A percentile compares a stretch with the other conserved stretches of the same genome.
These are phyloP conservation scores for Vicia faba DNA, from an alignment of 306 rosid species.

Conservation along the genomic window DNA sequence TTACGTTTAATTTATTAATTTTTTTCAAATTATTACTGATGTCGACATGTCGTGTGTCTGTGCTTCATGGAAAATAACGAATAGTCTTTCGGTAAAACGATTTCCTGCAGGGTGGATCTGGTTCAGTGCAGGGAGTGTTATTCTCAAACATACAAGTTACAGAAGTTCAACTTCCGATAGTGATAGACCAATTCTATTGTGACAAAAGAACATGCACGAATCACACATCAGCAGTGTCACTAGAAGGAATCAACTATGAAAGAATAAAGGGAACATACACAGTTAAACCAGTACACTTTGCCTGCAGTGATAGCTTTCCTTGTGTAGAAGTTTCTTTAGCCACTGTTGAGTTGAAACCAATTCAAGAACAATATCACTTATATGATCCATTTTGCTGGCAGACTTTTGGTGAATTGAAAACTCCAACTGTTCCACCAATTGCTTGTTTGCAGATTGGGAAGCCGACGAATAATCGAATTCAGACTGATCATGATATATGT, in stretches of 20 bases:
- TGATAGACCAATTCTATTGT: conserved; percentile 93
- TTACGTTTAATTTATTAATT: no score
- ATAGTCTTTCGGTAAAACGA: background rate
- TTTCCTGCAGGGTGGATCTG: conserved; percentile 82
- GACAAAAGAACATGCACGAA: conserved; percentile 77
- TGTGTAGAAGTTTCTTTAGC: conserved; percentile 83
- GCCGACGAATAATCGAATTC: conserved; percentile 74
- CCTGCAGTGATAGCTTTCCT: conserved; percentile 92
- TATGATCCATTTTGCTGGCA: conserved; percentile 92
- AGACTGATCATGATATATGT: conserved; percentile 71
- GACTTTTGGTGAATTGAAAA: conserved; percentile 76
- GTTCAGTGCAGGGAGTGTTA: conserved; percentile 82
- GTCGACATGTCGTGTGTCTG: no score
- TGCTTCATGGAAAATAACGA: background rate
- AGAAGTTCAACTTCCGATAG: conserved; percentile 92
- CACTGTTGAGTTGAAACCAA: conserved; percentile 67
- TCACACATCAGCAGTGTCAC: conserved; percentile 81
- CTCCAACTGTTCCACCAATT: conserved; percentile 88
- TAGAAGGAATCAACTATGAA: conserved; percentile 91
- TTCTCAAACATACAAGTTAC: conserved; percentile 90
- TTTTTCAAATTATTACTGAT: no score
- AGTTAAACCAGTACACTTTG: conserved; percentile 88
- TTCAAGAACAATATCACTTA: conserved; percentile 78
- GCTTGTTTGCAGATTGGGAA: conserved; percentile 80
- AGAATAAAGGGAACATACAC: conserved; percentile 83